These are phyloP conservation scores for Leccinum disarticulatum DNA, from an alignment of 768 basidiomycete species.

Conservation along the genomic window DNA sequence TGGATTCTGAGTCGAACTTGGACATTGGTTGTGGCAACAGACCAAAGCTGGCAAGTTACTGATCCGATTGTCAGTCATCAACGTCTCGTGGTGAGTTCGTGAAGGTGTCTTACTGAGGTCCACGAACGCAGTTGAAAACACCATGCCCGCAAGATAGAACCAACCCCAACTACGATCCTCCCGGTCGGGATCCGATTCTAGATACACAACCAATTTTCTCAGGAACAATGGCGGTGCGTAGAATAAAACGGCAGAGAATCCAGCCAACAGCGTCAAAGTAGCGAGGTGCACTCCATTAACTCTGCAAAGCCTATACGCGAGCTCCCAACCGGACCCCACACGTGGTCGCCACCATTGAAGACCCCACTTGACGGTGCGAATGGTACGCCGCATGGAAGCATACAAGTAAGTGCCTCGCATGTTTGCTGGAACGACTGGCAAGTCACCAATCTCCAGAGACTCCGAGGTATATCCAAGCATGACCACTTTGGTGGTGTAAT, in stretches of 20 bases:
- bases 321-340: slow-evolving; percentile 62
- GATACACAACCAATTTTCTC: slow-evolving; percentile 55
- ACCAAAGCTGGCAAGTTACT: slow-evolving; percentile 72
- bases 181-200: slow-evolving; percentile 62
- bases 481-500: slow-evolving; percentile 85
- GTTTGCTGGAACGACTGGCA: slow-evolving; percentile 74
- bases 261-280: slow-evolving; percentile 50
- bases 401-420: slow-evolving; percentile 72
- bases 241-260: slow-evolving; percentile 58
- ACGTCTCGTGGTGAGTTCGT: background rate
- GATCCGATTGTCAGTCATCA: slow-evolving; percentile 9
- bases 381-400: slow-evolving; percentile 57
- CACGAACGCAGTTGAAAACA: slow-evolving; percentile 42
- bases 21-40: slow-evolving; percentile 62
- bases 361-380: slow-evolving; percentile 49
- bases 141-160: slow-evolving; percentile 60
- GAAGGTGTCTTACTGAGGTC: slow-evolving; percentile 40
- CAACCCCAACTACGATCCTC: slow-evolving; percentile 68
- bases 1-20: slow-evolving; percentile 73
- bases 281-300: slow-evolving; percentile 49
- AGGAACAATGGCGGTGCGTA: slow-evolving; percentile 67
- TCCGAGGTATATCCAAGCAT: slow-evolving; percentile 74
- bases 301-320: slow-evolving; percentile 59
- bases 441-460: slow-evolving; percentile 82
- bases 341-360: slow-evolving; percentile 59